Evolutionary conservation across 495 filamentous ascomycete genomes (phyloP), one percentile per base, ranked within the genome.

Genomic region (Terfezia claveryi): DNA sequence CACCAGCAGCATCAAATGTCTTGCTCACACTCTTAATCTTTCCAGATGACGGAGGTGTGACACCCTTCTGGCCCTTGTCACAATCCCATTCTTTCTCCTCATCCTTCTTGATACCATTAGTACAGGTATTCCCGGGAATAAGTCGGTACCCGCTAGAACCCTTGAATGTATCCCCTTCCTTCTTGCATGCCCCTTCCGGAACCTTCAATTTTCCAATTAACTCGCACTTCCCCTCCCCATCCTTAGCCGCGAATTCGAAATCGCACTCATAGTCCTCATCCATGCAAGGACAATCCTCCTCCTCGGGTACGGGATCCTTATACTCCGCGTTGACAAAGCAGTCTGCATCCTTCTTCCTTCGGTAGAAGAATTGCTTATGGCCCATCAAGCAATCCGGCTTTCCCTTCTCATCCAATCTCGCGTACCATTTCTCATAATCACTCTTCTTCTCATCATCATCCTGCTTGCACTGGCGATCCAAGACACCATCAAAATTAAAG

Each of bases 381-480:
- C 91, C 91, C 91, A 96, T 95, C 58, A 98, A 71, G 66, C 91
- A 98, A 46, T 80, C 82, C 16, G 86, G 76, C 23, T 92, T 74
- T 3, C 80, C 80, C 1, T 94, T 74, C 36, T 86, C 76, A 66
- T 94, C 81, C 12, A 82, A 69, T 8, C 87, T 77, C 23, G 89
- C 92, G 54, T 73, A 76, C 91, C 91, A 98, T 53, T 79, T 71
- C 63, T 94, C 86, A 63, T 92, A 81, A 62, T 98, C 91, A 20
- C 60, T 55, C 44, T 58, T 63, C 10, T 62, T 51, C 36, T 62
- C 58, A 23, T 62, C 52, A n/a, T 57, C 59, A 36, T 73, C 70
- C 8, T 84, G 73, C 53, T 79, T 76, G 69, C 92, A 96, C 59
- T 87, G 80, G 20, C 73, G 70, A 63, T 93, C 81, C 62, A 93